A percentile compares a stretch with the other conserved stretches of the same genome.
Evolutionary conservation across 78 protist genomes (phyloP).

Genomic region (Isochrysis galbana): DNA sequence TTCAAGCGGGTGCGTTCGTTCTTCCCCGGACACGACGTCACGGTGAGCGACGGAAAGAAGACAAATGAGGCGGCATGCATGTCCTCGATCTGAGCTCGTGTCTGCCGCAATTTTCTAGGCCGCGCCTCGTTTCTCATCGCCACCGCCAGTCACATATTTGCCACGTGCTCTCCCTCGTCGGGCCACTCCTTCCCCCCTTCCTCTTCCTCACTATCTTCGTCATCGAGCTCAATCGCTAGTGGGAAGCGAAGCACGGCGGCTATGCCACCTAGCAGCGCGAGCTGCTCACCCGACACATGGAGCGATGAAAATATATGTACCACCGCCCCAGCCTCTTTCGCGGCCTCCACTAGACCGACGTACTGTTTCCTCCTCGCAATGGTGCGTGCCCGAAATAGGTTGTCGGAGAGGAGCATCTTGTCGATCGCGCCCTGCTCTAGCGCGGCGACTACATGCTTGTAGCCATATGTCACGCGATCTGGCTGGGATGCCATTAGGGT

Average conservation of each 20-base stretch:
- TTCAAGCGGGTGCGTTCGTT: no score
- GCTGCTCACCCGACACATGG: conserved; percentile 88
- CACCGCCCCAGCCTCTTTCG: conserved; percentile 69
- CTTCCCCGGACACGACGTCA: no score
- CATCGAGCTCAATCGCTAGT: conserved; percentile 31
- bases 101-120: no score
- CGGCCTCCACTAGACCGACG: conserved; percentile 79
- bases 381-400: conserved; percentile 63
- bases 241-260: conserved; percentile 93
- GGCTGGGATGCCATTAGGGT: conserved; percentile 63
- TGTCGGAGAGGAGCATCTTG: conserved; percentile 72
- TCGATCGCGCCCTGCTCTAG: conserved; percentile 73
- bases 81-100: no score
- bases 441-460: conserved; percentile 74
- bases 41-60: no score
- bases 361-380: conserved; percentile 62
- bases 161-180: not conserved
- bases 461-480: conserved; percentile 83
- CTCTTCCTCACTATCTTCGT: not conserved
- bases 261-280: conserved; percentile 72
- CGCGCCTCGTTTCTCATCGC: no score
- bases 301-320: conserved; percentile 76
- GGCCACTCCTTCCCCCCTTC: not conserved
- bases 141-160: no score
- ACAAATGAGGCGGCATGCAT: no score